Conservation (phyloP, 352 stramenopile species). For the Phytophthora gonapodyides region DNA sequence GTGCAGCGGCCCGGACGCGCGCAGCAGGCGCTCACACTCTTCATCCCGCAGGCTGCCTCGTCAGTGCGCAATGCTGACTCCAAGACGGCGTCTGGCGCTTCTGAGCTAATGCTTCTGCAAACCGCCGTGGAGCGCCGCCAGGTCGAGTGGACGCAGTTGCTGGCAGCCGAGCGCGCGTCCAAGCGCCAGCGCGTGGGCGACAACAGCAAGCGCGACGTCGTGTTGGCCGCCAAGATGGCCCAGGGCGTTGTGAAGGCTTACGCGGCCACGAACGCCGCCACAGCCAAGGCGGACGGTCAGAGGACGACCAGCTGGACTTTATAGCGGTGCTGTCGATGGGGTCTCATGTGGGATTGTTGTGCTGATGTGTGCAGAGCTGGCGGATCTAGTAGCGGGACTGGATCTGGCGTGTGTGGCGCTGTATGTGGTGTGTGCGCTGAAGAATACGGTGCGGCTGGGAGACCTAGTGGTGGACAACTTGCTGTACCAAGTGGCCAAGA, state of each 20-base stretch:
- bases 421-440: constrained; percentile 50
- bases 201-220: constrained; percentile 35
- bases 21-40: constrained; percentile 22
- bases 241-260: constrained; percentile 72
- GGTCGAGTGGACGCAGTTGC: constrained; percentile 15
- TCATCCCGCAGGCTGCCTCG: constrained; percentile 22
- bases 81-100: not conserved
- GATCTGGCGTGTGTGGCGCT: constrained; percentile 62
- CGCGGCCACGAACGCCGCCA: constrained; percentile 14
- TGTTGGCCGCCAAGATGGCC: constrained; percentile 60
- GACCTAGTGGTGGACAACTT: constrained; percentile 79
- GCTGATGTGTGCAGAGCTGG: constrained; percentile 11
- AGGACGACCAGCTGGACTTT: not conserved
- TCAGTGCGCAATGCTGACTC: constrained; percentile 7
- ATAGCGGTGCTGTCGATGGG: not conserved
- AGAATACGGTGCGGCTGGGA: constrained; percentile 48
- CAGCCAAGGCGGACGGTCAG: constrained; percentile 30
- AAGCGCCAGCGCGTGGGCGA: constrained; percentile 33
- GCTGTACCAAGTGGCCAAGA: constrained; percentile 83
- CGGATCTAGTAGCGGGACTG: constrained; percentile 43
- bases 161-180: constrained; percentile 13
- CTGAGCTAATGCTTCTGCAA: constrained; percentile 24
- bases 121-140: constrained; percentile 30
- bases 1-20: constrained; percentile 22
- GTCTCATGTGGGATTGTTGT: too few species aligned